A percentile compares a stretch with the other conserved stretches of the same genome.
Evolutionary conservation across 148 eudicot species (phyloP).

Genomic region (Silene latifolia): DNA sequence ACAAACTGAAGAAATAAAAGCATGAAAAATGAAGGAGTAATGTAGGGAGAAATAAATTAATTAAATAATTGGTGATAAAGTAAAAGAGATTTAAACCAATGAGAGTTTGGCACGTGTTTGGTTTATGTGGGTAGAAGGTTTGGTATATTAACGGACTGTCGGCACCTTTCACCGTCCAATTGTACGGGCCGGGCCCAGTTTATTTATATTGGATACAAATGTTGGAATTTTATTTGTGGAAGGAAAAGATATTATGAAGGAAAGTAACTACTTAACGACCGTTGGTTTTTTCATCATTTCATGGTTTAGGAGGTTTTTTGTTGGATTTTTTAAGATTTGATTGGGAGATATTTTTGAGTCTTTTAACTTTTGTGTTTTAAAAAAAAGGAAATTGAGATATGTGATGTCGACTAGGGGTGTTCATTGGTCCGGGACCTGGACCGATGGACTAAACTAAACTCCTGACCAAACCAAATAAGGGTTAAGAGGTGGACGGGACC

Average conservation of each 20-base stretch:
- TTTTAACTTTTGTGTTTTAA: background rate
- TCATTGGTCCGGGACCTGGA: too few relatives aligned
- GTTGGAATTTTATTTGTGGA: background rate
- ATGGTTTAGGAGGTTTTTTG: background rate
- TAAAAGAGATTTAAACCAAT: constrained; percentile 1
- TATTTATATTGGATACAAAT: background rate
- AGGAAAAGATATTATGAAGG: constrained; percentile 5
- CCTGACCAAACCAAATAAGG: too few relatives aligned
- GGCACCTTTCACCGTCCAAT: constrained; percentile 6
- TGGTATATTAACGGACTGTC: constrained; percentile 11
- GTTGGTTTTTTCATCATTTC: constrained; percentile 2
- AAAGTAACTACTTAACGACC: constrained; percentile 5
- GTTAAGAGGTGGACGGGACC: too few relatives aligned
- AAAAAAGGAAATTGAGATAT: too few relatives aligned
- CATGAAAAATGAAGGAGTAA: background rate
- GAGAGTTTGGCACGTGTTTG: constrained; percentile 9
- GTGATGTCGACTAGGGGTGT: too few relatives aligned
- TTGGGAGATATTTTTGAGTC: background rate
- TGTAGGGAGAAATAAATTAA: background rate
- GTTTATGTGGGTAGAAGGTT: background rate
- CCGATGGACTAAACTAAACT: too few relatives aligned
- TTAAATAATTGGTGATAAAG: background rate
- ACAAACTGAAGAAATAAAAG: background rate
- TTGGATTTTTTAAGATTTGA: constrained; percentile 8
- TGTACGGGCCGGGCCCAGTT: background rate